phyloP scores from a whole-genome alignment of 2,329 filamentous ascomycete genomes.

The Myrmaecium sp. region DNA sequence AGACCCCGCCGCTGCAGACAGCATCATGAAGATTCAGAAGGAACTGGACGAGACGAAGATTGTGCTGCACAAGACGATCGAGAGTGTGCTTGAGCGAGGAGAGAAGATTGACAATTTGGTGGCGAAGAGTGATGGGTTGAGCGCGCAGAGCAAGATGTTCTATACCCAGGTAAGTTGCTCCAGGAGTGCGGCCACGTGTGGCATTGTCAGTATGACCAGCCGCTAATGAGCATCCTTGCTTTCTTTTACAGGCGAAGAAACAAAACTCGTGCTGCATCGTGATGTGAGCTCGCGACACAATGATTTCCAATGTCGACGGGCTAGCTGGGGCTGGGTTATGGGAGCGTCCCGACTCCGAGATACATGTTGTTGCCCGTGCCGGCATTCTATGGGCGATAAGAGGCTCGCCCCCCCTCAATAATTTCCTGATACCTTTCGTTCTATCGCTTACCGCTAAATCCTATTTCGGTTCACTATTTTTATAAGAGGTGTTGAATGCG shows the following conservation, averaged over 20 bases:
- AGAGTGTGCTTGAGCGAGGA: slow-evolving; percentile 71
- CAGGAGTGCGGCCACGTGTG: not conserved
- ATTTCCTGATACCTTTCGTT: too few relatives aligned
- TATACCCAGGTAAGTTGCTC: slow-evolving; percentile 55
- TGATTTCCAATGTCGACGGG: too few relatives aligned
- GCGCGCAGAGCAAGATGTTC: slow-evolving; percentile 92
- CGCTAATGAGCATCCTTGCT: slow-evolving; percentile 2
- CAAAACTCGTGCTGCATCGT: slow-evolving; percentile 43
- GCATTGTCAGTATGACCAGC: not conserved
- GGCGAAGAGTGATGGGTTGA: slow-evolving; percentile 80
- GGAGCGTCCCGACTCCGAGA: too few relatives aligned
- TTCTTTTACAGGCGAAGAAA: slow-evolving; percentile 33
- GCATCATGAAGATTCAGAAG: slow-evolving; percentile 88
- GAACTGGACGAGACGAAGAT: slow-evolving; percentile 97
- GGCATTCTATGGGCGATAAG: too few relatives aligned
- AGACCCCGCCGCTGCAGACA: slow-evolving; percentile 76
- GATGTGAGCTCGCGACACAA: too few relatives aligned
- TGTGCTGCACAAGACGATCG: slow-evolving; percentile 90
- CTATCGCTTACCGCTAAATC: too few relatives aligned
- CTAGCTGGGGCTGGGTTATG: too few relatives aligned
- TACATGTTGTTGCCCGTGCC: too few relatives aligned
- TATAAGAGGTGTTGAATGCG: too few relatives aligned
- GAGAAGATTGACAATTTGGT: slow-evolving; percentile 95
- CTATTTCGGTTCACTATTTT: too few relatives aligned
- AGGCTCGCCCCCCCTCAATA: too few relatives aligned